A percentile compares a stretch with the other conserved stretches of the same genome.
Conservation (phyloP, 495 filamentous ascomycete species). For the Oleoguttula mirabilis region DNA sequence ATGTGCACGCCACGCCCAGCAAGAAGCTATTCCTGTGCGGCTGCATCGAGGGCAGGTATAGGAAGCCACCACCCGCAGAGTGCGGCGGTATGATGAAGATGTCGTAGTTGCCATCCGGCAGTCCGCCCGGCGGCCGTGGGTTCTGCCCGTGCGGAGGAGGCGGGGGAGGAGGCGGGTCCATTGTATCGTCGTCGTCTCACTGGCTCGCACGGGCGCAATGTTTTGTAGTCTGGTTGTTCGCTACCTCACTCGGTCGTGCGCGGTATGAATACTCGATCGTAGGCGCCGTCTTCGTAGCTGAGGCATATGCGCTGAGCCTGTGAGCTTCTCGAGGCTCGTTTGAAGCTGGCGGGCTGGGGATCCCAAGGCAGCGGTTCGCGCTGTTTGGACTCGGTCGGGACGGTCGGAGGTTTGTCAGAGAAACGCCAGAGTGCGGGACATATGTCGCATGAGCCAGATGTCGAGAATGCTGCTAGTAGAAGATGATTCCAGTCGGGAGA, state of each 20-base stretch:
- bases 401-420: too few relatives aligned
- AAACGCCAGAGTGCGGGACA: too few relatives aligned
- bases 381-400: too few relatives aligned
- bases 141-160: slow-evolving; percentile 30
- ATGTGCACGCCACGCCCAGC: slow-evolving; percentile 64
- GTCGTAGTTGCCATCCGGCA: slow-evolving; percentile 80
- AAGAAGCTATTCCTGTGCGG: slow-evolving; percentile 83
- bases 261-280: slow-evolving; percentile 10
- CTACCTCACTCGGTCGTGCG: slow-evolving; percentile 6
- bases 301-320: slow-evolving; percentile 21
- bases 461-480: too few relatives aligned
- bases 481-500: too few relatives aligned
- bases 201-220: not conserved
- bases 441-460: too few relatives aligned
- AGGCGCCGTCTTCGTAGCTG: slow-evolving; percentile 8
- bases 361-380: too few relatives aligned
- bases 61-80: slow-evolving; percentile 75
- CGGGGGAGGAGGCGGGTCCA: slow-evolving; percentile 25
- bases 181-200: not conserved
- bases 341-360: too few relatives aligned
- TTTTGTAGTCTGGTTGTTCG: not conserved
- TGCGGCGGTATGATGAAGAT: slow-evolving; percentile 97
- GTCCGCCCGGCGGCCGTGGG: slow-evolving; percentile 34
- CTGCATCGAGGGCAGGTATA: slow-evolving; percentile 83
- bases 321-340: too few relatives aligned